Base-by-base conservation (phyloP, 2,329 filamentous ascomycete species). In the Colletotrichum truncatum region DNA sequence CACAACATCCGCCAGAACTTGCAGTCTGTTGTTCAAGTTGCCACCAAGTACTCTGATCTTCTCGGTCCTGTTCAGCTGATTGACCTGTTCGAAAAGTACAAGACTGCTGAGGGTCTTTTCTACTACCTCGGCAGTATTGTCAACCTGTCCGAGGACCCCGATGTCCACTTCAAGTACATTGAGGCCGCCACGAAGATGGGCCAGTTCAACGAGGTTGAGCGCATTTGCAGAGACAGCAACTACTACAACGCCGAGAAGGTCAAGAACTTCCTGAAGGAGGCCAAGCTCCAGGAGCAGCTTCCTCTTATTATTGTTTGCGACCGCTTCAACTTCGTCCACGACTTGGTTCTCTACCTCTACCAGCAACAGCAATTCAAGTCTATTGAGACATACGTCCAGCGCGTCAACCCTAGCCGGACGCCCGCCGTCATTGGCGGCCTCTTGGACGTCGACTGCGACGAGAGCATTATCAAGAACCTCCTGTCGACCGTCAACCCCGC, bases 291-390 rank as follows among this genome's bases (percentile, higher is more conserved):
- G 2, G 96, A 99, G 79, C 95, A 98, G 81, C 86, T 99, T 43
- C 96, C 96, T 43, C 84, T 99, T 58, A 99, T 99, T 81, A 98
- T 98, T 72, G 94, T 99, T 64, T 99, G 97, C 81, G 96, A 99
- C 76, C 93, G 95, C n/a, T 98, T 97, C 87, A 97, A 98, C 83
- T 97, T 99, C 75, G 93, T 98, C 41, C 96, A 99, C 75, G 96
- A 99, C 74, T 81, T 99, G 74, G 93, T 99, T 45, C 87, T 99
- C 21, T 98, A 96, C 81, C 88, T 99, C 8, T 99, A 99, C 84
- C 96, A 98, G 85, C 97, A 97, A 81, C 95, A 99, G 80, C 95
- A 98, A 76, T 99, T 98, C 87, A 94, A 97, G 82, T 97, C 96
- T 1, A 99, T 99, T 70, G 96, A 99, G 82, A 91, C 97, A 9